These are phyloP conservation scores for Aspergillus pseudoterreus DNA, from an alignment of 2,329 filamentous ascomycete genomes.

Conservation along the genomic window DNA sequence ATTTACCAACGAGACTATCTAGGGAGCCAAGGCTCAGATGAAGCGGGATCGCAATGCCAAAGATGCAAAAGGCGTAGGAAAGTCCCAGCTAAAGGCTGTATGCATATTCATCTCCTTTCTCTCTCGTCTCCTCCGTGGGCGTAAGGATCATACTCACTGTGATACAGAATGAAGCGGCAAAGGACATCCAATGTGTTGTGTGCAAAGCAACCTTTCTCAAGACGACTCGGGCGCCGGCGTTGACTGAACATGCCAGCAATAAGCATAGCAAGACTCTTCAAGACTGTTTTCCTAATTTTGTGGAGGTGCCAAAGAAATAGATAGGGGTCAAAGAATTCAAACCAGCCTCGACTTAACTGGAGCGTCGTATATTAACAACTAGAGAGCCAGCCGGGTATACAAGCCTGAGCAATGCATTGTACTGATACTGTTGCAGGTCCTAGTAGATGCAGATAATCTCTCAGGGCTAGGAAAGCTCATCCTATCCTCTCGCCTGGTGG, in stretches of 20 bases:
- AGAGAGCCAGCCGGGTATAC: too few relatives aligned
- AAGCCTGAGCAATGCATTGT: too few relatives aligned
- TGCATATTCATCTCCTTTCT: constrained; percentile 27
- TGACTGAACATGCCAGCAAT: constrained; percentile 68
- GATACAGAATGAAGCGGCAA: constrained; percentile 65
- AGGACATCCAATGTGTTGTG: constrained; percentile 70
- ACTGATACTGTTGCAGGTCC: too few relatives aligned
- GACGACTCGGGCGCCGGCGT: constrained; percentile 68
- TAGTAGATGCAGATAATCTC: too few relatives aligned
- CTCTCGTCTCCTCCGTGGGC: not conserved
- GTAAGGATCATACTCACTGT: constrained; percentile 1
- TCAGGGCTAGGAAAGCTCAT: too few relatives aligned
- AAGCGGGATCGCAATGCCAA: constrained; percentile 71
- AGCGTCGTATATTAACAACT: too few relatives aligned
- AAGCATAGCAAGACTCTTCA: constrained; percentile 70
- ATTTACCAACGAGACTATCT: constrained; percentile 1
- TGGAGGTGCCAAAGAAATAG: constrained; percentile 11
- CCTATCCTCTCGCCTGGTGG: too few relatives aligned
- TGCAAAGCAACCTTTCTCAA: constrained; percentile 78
- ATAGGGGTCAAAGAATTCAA: too few relatives aligned
- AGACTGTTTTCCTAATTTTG: constrained; percentile 63
- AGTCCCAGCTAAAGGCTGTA: constrained; percentile 67
- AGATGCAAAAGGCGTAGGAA: constrained; percentile 51
- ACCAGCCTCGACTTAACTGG: too few relatives aligned
- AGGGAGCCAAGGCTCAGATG: constrained; percentile 63